A percentile compares a stretch with the other conserved stretches of the same genome.
Evolutionary conservation across 2,329 filamentous ascomycete genomes (phyloP).

Genomic region (Alternaria ventricosa): DNA sequence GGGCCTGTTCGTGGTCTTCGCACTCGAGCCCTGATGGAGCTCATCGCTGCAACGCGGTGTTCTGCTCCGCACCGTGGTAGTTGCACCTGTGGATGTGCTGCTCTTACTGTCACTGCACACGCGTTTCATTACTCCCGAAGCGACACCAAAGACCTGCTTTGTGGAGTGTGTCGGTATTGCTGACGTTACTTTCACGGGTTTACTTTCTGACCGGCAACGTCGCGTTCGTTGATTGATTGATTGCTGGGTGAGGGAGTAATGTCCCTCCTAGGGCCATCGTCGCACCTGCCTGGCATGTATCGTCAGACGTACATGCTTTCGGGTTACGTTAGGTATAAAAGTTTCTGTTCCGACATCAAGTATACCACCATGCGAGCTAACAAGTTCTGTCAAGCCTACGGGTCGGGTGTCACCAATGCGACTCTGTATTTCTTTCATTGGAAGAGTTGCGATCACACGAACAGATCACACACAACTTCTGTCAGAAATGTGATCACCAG

Average conservation of each 20-base stretch:
- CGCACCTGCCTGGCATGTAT: too few species aligned
- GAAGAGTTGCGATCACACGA: neutral
- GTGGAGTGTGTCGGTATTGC: neutral
- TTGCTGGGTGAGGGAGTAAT: neutral
- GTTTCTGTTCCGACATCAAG: neutral
- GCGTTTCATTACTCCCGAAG: neutral
- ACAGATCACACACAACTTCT: neutral
- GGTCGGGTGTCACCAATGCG: neutral
- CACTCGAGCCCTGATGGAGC: neutral
- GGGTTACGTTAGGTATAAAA: neutral
- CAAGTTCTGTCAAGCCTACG: neutral
- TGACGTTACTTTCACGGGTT: neutral
- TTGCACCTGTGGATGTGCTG: neutral
- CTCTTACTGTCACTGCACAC: neutral
- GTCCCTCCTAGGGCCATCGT: too few species aligned
- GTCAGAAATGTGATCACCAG: neutral
- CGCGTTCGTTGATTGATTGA: neutral
- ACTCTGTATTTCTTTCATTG: neutral
- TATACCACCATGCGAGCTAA: neutral
- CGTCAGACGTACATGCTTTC: neutral
- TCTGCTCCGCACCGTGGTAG: neutral
- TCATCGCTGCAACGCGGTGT: neutral
- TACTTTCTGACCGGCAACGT: neutral
- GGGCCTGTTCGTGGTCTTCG: neutral
- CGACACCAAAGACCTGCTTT: neutral